These are phyloP conservation scores for Cyberlindnera americana DNA, from an alignment of 805 yeast genomes.

Conservation along the genomic window DNA sequence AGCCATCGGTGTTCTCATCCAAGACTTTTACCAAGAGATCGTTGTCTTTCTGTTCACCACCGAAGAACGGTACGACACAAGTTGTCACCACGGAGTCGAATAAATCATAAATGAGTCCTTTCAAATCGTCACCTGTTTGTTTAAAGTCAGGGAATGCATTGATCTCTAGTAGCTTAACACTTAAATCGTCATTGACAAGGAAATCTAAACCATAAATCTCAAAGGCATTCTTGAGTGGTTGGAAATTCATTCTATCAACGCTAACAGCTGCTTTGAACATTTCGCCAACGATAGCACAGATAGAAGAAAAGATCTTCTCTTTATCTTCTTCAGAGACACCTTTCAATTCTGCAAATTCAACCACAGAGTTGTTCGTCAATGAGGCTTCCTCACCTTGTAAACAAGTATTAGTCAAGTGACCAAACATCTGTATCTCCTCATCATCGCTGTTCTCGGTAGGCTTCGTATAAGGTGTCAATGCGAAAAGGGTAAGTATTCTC, in stretches of 20 bases:
- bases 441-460: conserved; percentile 40
- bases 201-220: conserved; percentile 92
- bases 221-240: conserved; percentile 74
- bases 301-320: conserved; percentile 44
- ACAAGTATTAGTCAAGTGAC: conserved; percentile 94
- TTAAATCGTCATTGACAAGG: conserved; percentile 53
- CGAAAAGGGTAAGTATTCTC: conserved; percentile 79
- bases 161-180: conserved; percentile 71
- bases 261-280: conserved; percentile 75
- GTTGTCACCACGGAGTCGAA: conserved; percentile 53
- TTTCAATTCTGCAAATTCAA: conserved; percentile 55
- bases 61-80: conserved; percentile 49
- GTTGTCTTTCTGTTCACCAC: conserved; percentile 10
- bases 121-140: conserved; percentile 83
- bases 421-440: conserved; percentile 35
- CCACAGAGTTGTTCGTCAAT: conserved; percentile 44
- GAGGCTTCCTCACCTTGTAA: conserved; percentile 56
- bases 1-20: conserved; percentile 32
- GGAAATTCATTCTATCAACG: conserved; percentile 82
- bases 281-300: conserved; percentile 63
- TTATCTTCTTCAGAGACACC: conserved; percentile 39
- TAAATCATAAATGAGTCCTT: conserved; percentile 58
- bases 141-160: conserved; percentile 96
- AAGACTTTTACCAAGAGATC: conserved; percentile 39
- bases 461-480: conserved; percentile 46